Conservation (phyloP, 441 rosid genomes). For the Syzygium malaccense region DNA sequence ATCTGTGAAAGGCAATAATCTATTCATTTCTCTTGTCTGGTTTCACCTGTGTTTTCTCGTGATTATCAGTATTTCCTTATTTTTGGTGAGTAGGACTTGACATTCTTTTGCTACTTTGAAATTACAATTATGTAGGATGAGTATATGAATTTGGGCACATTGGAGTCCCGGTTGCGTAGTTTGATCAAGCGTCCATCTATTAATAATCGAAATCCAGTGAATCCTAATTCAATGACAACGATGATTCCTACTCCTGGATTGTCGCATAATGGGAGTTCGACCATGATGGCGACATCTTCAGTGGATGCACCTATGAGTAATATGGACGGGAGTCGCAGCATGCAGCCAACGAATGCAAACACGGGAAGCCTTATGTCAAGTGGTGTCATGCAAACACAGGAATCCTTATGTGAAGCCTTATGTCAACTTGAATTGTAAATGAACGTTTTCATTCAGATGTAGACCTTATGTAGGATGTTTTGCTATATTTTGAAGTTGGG, state of each 20-base stretch:
- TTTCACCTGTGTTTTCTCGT: not conserved
- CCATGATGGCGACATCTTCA: slow-evolving; percentile 59
- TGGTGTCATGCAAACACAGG: slow-evolving; percentile 23
- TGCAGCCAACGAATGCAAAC: slow-evolving; percentile 42
- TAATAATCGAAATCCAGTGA: slow-evolving; percentile 46
- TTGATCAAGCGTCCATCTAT: slow-evolving; percentile 34
- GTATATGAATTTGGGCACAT: slow-evolving; percentile 56
- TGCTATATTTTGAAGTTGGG: not conserved
- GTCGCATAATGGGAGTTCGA: slow-evolving; percentile 65
- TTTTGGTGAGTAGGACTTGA: not conserved
- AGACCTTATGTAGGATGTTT: not conserved
- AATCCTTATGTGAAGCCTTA: not conserved
- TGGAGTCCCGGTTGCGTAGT: slow-evolving; percentile 59
- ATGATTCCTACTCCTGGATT: slow-evolving; percentile 99
- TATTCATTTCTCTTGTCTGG: not conserved
- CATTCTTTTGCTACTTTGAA: not conserved
- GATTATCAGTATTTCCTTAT: not conserved
- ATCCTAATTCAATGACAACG: slow-evolving; percentile 61
- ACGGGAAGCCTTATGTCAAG: slow-evolving; percentile 39
- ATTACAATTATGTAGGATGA: slow-evolving; percentile 52
- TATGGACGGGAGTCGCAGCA: slow-evolving; percentile 39
- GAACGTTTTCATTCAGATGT: not conserved
- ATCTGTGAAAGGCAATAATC: not conserved
- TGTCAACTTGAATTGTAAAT: not conserved
- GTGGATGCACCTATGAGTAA: slow-evolving; percentile 51